Conservation (phyloP, 768 basidiomycete genomes). For the Dacryopinax primogenitus region DNA sequence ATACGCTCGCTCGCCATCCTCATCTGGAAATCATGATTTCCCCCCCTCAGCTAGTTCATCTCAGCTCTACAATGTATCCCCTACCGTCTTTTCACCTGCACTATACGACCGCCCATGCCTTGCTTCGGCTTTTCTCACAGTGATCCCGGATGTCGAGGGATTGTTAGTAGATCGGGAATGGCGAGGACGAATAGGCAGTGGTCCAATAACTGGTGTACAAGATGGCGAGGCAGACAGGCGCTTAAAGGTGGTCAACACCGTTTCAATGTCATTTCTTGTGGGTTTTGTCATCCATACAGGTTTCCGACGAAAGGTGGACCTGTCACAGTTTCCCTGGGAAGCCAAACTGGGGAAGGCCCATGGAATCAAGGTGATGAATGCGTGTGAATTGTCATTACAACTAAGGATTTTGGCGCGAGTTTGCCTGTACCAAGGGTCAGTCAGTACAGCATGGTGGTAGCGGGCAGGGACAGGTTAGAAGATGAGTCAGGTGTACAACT, state of each 20-base stretch:
- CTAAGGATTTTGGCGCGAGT: neutral
- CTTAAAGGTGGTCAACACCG: neutral
- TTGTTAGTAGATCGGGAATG: too few species aligned
- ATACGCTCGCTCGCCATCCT: constrained; percentile 84
- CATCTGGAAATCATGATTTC: constrained; percentile 72
- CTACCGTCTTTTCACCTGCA: constrained; percentile 1
- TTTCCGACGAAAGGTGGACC: too few species aligned
- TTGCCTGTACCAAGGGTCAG: neutral
- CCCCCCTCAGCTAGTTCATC: neutral
- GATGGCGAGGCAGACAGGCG: neutral
- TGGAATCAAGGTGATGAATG: neutral
- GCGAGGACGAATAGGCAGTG: too few species aligned
- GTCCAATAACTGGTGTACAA: too few species aligned
- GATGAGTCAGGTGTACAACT: neutral
- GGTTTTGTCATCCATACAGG: neutral
- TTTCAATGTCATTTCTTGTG: neutral
- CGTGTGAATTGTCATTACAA: neutral
- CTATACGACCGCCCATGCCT: neutral
- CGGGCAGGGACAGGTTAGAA: neutral
- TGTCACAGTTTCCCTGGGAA: too few species aligned
- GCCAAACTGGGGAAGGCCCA: neutral
- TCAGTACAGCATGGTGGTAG: neutral
- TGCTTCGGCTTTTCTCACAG: neutral
- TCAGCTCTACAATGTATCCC: constrained; percentile 10
- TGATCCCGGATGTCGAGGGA: too few species aligned